Conservation (phyloP, 208 protist genomes). For the Dictyostelium gargantuum region DNA sequence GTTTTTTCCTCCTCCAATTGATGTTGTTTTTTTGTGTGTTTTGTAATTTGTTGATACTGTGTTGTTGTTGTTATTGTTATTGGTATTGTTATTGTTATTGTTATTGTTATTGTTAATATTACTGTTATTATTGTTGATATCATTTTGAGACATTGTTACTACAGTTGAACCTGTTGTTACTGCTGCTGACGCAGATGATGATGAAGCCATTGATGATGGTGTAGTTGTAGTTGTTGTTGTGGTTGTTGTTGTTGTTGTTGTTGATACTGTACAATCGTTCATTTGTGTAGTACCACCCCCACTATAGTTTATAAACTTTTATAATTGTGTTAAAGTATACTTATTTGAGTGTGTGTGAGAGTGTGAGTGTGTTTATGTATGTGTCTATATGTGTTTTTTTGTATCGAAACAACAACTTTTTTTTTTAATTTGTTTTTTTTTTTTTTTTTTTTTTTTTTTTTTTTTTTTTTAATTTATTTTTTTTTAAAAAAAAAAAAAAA, state of each 20-base stretch:
- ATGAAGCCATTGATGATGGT: not conserved
- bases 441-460: not conserved
- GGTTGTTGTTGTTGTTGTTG: not conserved
- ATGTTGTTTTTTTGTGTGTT: constrained; percentile 18
- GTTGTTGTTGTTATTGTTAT: not conserved
- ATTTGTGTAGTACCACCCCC: not conserved
- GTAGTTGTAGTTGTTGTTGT: not conserved
- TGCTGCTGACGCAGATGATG: not conserved
- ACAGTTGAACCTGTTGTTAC: not conserved
- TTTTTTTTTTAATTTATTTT: too few relatives aligned
- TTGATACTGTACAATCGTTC: not conserved
- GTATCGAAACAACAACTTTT: not conserved
- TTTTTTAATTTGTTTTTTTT: not conserved
- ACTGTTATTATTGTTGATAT: not conserved
- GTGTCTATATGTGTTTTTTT: not conserved
- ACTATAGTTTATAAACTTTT: too few relatives aligned
- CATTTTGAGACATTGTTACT: not conserved
- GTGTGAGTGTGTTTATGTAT: not conserved
- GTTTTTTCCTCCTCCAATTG: constrained; percentile 36
- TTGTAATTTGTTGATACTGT: not conserved
- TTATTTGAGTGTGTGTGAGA: not conserved
- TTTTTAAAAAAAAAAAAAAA: too few relatives aligned
- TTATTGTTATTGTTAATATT: not conserved
- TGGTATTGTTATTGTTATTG: not conserved
- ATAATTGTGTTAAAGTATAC: not conserved